Conservation (phyloP, 441 rosid genomes). For the Erodium moschatum region DNA sequence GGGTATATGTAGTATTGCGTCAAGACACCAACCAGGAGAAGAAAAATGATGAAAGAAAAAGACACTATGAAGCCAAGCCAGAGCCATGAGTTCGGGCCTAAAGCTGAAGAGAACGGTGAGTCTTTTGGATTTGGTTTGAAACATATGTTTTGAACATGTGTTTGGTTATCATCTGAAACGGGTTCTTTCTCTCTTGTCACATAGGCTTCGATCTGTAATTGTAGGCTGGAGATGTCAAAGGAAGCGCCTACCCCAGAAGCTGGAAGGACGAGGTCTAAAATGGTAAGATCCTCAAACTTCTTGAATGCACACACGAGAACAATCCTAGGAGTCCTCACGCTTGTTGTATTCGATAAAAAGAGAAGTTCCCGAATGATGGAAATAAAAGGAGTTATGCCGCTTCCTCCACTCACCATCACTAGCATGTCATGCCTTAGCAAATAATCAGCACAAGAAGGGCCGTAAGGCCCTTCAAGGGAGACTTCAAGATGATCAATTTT, state of each 20-base stretch:
- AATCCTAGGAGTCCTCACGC: constrained; percentile 44
- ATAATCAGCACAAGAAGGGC: constrained; percentile 30
- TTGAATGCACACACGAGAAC: constrained; percentile 65
- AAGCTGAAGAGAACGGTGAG: constrained; percentile 44
- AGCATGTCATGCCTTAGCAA: constrained; percentile 52
- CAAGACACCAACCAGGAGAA: constrained; percentile 48
- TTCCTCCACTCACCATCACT: constrained; percentile 95
- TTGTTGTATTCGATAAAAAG: constrained; percentile 27
- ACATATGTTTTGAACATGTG: constrained; percentile 30
- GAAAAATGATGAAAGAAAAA: constrained; percentile 59
- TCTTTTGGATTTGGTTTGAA: constrained; percentile 57
- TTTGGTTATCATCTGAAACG: constrained; percentile 14
- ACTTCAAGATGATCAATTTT: constrained; percentile 32
- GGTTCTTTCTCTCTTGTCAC: constrained; percentile 55
- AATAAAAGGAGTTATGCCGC: constrained; percentile 80
- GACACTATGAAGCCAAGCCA: constrained; percentile 60
- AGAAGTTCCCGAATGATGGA: constrained; percentile 64
- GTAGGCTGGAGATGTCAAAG: constrained; percentile 34
- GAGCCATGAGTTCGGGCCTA: constrained; percentile 74
- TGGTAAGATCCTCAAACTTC: constrained; percentile 54
- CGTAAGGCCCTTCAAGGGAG: constrained; percentile 50
- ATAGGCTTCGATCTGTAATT: constrained; percentile 55
- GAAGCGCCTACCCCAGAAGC: constrained; percentile 29
- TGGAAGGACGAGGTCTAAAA: constrained; percentile 77
- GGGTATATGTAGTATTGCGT: constrained; percentile 53